Conservation (phyloP, 495 filamentous ascomycete species). For the Aspergillus taichungensis region DNA sequence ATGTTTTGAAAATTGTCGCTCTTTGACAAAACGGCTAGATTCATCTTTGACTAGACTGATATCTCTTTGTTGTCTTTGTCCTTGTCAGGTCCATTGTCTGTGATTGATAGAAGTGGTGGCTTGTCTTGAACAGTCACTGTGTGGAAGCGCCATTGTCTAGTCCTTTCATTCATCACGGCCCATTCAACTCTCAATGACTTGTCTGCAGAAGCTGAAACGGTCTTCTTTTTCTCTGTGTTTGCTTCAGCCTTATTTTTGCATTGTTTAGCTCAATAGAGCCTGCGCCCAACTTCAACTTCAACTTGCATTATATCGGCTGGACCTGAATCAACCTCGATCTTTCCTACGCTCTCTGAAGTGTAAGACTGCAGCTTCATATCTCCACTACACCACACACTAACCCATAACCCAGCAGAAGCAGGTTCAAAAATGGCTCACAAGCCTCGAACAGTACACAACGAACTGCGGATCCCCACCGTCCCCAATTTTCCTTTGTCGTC, state of each 20-base stretch:
- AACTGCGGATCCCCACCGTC: constrained; percentile 21
- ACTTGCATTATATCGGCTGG: too few relatives aligned
- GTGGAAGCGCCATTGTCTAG: constrained; percentile 2
- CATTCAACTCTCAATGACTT: constrained; percentile 1
- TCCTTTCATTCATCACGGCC: constrained; percentile 4
- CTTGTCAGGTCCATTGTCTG: constrained; percentile 1
- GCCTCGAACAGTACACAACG: constrained; percentile 17
- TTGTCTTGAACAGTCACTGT: background rate
- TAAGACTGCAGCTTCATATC: too few relatives aligned
- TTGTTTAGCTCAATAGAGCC: too few relatives aligned
- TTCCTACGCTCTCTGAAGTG: too few relatives aligned
- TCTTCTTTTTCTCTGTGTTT: background rate
- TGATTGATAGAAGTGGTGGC: constrained; percentile 2
- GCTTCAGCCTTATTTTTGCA: too few relatives aligned
- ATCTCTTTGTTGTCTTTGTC: background rate
- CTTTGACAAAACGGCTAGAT: too few relatives aligned
- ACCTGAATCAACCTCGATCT: background rate
- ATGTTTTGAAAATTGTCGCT: too few relatives aligned
- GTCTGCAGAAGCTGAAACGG: constrained; percentile 2
- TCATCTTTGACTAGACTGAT: background rate
- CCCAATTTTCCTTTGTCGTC: constrained; percentile 38
- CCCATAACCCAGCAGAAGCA: background rate
- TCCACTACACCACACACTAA: background rate
- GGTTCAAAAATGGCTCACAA: constrained; percentile 16
- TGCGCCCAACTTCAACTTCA: too few relatives aligned